Conservation (phyloP, 169 alveolate genomes). For the Plasmodium malariae region DNA sequence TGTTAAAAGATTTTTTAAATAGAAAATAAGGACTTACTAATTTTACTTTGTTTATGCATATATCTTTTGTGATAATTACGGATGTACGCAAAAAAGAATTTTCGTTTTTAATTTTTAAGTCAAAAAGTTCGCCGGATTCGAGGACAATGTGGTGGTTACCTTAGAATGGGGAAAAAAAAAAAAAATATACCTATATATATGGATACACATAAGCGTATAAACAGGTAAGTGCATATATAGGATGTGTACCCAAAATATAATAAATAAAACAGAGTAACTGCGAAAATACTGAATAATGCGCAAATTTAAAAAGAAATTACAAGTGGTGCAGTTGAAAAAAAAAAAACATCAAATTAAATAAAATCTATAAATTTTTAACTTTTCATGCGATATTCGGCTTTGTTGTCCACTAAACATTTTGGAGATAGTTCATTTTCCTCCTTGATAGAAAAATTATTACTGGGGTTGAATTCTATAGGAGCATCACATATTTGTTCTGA, state of each 20-base stretch:
- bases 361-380: slow-evolving; percentile 4
- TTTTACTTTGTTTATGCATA: slow-evolving; percentile 22
- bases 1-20: slow-evolving; percentile 12
- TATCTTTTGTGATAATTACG: slow-evolving; percentile 39
- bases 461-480: slow-evolving; percentile 53
- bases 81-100: slow-evolving; percentile 30
- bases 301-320: background rate
- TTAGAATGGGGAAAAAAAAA: background rate
- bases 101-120: slow-evolving; percentile 43
- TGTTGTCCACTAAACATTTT: slow-evolving; percentile 49
- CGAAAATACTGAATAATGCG: background rate
- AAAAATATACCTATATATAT: background rate
- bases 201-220: too few relatives aligned
- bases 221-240: too few relatives aligned
- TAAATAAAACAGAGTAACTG: background rate
- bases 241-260: too few relatives aligned
- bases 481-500: slow-evolving; percentile 42
- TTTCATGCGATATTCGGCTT: slow-evolving; percentile 36
- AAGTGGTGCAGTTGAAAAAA: background rate
- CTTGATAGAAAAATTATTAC: slow-evolving; percentile 18
- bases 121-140: slow-evolving; percentile 44
- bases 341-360: background rate
- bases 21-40: slow-evolving; percentile 15
- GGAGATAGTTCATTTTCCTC: slow-evolving; percentile 2
- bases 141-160: slow-evolving; percentile 29